Conservation (phyloP, 306 rosid genomes). For the Senna siamea region DNA sequence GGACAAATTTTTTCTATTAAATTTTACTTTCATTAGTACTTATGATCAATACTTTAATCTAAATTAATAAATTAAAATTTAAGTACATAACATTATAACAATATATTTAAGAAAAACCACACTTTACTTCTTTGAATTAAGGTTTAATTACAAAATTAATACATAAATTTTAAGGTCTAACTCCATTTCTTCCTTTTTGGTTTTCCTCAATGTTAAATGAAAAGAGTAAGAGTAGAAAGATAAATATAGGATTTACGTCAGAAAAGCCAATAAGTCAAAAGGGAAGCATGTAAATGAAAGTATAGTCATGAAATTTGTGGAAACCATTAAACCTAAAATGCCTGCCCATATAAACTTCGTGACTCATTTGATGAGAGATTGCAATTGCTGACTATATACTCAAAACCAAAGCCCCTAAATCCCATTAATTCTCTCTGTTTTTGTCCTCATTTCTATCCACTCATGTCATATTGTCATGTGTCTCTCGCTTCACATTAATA, state of each 20-base stretch:
- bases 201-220: too few species aligned
- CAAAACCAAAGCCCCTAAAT: constrained; percentile 28
- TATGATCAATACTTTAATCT: too few species aligned
- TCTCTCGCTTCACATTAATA: constrained; percentile 64
- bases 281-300: neutral
- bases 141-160: too few species aligned
- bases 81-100: too few species aligned
- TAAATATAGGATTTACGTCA: constrained; percentile 19
- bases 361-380: constrained; percentile 41
- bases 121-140: too few species aligned
- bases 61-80: too few species aligned
- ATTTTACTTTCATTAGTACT: too few species aligned
- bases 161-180: too few species aligned
- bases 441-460: constrained; percentile 46
- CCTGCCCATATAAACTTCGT: constrained; percentile 29
- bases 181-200: too few species aligned
- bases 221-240: too few species aligned
- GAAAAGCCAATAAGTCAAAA: constrained; percentile 29
- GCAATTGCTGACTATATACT: constrained; percentile 39
- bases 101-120: too few species aligned
- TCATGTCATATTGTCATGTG: constrained; percentile 52
- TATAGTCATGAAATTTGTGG: neutral
- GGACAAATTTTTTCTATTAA: too few species aligned
- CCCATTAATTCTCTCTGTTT: constrained; percentile 31
- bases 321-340: constrained; percentile 34